These are phyloP conservation scores for Beauveria sp. DNA, from an alignment of 2,329 filamentous ascomycete species.

Conservation along the genomic window DNA sequence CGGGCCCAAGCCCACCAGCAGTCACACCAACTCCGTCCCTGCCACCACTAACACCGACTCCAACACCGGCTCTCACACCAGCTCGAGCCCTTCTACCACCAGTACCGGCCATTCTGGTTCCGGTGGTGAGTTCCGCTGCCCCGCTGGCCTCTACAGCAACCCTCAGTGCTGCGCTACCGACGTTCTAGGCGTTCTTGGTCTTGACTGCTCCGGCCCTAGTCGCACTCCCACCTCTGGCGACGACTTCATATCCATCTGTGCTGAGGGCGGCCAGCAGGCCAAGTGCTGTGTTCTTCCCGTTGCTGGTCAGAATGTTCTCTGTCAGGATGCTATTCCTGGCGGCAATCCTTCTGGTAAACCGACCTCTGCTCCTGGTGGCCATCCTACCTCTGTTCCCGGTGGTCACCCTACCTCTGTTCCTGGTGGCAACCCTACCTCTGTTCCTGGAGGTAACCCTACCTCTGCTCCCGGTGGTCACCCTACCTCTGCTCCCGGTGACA, in stretches of 20 bases:
- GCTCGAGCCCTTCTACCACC: background rate
- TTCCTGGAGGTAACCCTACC: background rate
- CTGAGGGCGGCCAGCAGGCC: constrained; percentile 38
- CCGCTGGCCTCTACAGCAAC: constrained; percentile 17
- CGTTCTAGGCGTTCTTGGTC: constrained; percentile 37
- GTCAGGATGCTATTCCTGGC: background rate
- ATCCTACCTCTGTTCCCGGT: background rate
- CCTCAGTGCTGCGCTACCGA: constrained; percentile 41
- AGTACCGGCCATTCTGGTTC: background rate
- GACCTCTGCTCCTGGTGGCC: background rate
- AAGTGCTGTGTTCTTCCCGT: constrained; percentile 47
- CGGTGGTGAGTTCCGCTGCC: constrained; percentile 13
- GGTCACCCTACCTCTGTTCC: background rate
- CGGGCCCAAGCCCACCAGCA: background rate
- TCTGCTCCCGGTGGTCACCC: background rate
- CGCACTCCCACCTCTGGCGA: background rate
- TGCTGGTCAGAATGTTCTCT: constrained; percentile 8
- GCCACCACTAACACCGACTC: background rate
- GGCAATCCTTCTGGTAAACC: no score
- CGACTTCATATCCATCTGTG: constrained; percentile 24
- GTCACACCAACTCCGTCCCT: background rate
- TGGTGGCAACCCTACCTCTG: background rate
- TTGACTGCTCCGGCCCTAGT: constrained; percentile 31
- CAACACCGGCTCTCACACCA: background rate
- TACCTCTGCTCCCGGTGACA: background rate